These are phyloP conservation scores for Boletales sp. DNA, from an alignment of 768 basidiomycete genomes.

Conservation along the genomic window DNA sequence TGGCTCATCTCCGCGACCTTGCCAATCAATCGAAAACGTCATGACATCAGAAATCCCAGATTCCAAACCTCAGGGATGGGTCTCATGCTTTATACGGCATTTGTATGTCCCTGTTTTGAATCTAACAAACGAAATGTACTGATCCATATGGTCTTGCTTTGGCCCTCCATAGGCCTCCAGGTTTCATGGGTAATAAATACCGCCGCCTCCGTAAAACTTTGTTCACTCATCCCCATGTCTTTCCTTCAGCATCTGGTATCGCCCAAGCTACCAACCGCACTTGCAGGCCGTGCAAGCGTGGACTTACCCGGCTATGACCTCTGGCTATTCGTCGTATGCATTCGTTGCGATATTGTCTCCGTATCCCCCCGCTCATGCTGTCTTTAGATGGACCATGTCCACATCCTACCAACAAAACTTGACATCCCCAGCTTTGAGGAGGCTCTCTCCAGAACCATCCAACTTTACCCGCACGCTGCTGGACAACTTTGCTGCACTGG, in stretches of 20 bases:
- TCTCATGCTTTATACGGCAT: too few relatives aligned
- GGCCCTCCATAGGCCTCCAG: too few relatives aligned
- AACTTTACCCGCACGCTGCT: conserved; percentile 25
- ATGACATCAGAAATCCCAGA: too few relatives aligned
- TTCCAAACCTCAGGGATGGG: too few relatives aligned
- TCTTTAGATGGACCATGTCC: conserved; percentile 15
- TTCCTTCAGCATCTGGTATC: conserved; percentile 13
- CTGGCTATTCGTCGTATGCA: conserved; percentile 16
- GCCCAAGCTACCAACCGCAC: conserved; percentile 15
- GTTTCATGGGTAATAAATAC: too few relatives aligned
- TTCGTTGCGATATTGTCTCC: neutral
- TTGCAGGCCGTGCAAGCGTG: conserved; percentile 6
- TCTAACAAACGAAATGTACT: too few relatives aligned
- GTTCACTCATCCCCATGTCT: conserved; percentile 6
- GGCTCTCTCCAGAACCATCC: conserved; percentile 19
- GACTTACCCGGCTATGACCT: conserved; percentile 23
- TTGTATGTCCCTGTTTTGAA: too few relatives aligned
- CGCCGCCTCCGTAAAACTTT: too few relatives aligned
- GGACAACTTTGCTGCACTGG: conserved; percentile 15
- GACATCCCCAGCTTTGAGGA: conserved; percentile 18
- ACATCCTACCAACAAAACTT: conserved; percentile 14
- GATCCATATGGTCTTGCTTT: too few relatives aligned
- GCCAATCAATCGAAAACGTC: too few relatives aligned
- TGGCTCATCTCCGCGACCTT: too few relatives aligned
- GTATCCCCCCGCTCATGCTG: neutral